A percentile compares a stretch with the other conserved stretches of the same genome.
phyloP scores from a whole-genome alignment of 2,329 filamentous ascomycete genomes.

The Xylariaceae sp. region DNA sequence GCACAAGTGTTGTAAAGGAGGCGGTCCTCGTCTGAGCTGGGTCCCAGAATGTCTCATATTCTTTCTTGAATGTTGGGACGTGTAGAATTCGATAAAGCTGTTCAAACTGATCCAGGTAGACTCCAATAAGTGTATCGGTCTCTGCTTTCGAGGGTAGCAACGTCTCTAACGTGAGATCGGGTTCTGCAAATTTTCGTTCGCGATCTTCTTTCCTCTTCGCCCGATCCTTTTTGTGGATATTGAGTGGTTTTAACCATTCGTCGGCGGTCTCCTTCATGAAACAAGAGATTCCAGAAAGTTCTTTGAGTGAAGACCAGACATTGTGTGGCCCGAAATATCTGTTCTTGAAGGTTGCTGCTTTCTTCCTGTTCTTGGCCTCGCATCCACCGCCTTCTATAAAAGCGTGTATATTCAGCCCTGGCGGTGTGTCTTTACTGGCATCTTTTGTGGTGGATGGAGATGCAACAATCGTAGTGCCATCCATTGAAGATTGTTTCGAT shows the following conservation, averaged over 20 bases:
- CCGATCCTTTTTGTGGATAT: slow-evolving; percentile 54
- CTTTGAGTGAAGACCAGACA: slow-evolving; percentile 56
- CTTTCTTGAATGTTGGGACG: slow-evolving; percentile 54
- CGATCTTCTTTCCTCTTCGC: slow-evolving; percentile 50
- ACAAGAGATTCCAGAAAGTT: slow-evolving; percentile 51
- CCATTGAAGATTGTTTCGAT: slow-evolving; percentile 43
- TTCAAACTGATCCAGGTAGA: slow-evolving; percentile 53
- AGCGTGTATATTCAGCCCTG: slow-evolving; percentile 24
- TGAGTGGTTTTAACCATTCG: slow-evolving; percentile 57
- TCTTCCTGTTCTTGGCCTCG: slow-evolving; percentile 31
- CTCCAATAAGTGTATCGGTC: slow-evolving; percentile 44
- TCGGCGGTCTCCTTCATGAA: slow-evolving; percentile 62
- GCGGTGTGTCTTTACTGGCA: slow-evolving; percentile 34
- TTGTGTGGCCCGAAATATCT: slow-evolving; percentile 59
- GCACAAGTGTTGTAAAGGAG: slow-evolving; percentile 52
- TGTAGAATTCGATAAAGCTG: slow-evolving; percentile 56
- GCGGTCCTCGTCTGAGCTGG: slow-evolving; percentile 42
- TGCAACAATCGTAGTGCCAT: slow-evolving; percentile 48
- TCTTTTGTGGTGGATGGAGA: slow-evolving; percentile 46
- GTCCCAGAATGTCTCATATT: slow-evolving; percentile 55
- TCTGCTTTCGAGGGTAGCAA: slow-evolving; percentile 46
- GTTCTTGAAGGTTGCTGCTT: slow-evolving; percentile 56
- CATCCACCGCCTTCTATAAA: slow-evolving; percentile 30
- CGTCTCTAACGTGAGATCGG: slow-evolving; percentile 47
- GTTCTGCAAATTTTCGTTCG: slow-evolving; percentile 44